Conservation (phyloP, 2,329 filamentous ascomycete genomes). For the Trichoderma afroharzianum region DNA sequence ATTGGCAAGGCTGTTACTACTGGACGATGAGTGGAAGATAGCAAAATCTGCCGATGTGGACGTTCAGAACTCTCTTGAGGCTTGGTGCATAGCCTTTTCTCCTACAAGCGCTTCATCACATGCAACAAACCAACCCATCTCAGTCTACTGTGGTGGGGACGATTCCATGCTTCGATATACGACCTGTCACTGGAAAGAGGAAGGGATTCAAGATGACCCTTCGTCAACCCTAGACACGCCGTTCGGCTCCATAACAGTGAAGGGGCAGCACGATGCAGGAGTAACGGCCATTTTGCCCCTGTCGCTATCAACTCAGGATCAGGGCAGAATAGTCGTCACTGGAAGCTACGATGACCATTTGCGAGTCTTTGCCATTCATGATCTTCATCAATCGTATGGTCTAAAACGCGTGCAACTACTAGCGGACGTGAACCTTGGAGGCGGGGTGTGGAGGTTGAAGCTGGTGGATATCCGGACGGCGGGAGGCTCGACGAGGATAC, state of each 20-base stretch:
- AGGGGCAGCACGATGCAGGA: slow-evolving; percentile 67
- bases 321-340: slow-evolving; percentile 64
- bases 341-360: slow-evolving; percentile 90
- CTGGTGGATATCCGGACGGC: slow-evolving; percentile 41
- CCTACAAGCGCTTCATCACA: slow-evolving; percentile 25
- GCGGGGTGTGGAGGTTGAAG: slow-evolving; percentile 84
- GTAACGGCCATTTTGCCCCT: slow-evolving; percentile 84
- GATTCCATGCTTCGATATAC: slow-evolving; percentile 60
- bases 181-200: slow-evolving; percentile 27
- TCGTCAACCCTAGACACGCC: slow-evolving; percentile 21
- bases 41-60: slow-evolving; percentile 35
- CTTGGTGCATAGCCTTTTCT: slow-evolving; percentile 68
- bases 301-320: slow-evolving; percentile 36
- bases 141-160: slow-evolving; percentile 69
- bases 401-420: slow-evolving; percentile 49
- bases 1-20: slow-evolving; percentile 53
- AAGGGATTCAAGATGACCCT: slow-evolving; percentile 19
- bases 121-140: slow-evolving; percentile 26
- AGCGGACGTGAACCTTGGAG: slow-evolving; percentile 64
- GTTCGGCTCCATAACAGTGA: slow-evolving; percentile 34
- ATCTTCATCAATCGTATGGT: slow-evolving; percentile 39
- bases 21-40: slow-evolving; percentile 42
- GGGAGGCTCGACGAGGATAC: slow-evolving; percentile 30
- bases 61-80: slow-evolving; percentile 58
- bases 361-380: slow-evolving; percentile 58